Base-by-base conservation (phyloP, 768 basidiomycete genomes). In the Lactifluus hygrophoroides region DNA sequence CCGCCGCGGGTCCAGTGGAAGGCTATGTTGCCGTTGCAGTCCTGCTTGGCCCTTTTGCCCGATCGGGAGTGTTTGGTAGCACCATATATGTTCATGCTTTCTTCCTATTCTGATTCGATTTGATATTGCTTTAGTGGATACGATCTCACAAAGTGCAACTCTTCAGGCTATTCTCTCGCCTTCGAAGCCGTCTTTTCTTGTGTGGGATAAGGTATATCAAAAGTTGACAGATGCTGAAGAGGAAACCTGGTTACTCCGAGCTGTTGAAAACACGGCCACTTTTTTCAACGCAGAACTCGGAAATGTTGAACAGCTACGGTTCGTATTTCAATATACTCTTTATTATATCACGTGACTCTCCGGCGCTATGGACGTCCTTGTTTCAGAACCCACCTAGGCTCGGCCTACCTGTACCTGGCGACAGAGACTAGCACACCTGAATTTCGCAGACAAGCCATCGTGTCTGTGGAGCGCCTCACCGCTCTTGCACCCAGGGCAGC, bases 121-220 rank as follows among this genome's bases (percentile, higher is more conserved):
- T 54, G 43, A 59, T 37, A 45, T 19, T 64, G 66, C 45, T 60
- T 72, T 64, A 77, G 85, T 75, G 53, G 76, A 80, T 49, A 52
- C 74, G 10, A 75, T 81, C 21, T 72, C 77, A 23, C 75, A 73
- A 63, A 83, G 83, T 67, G 50, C 77, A 28, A 69, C 70, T 2
- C 61, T 81, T n/a, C 74, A 77, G 34, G 70, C 76, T 1, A 68
- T 88, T n/a, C 67, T 69, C 17, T 69, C 70, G 5, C 70, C 82
- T 0, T 50, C 79, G 23, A 96, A 92, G 67, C 88, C 91, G 0
- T 86, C 88, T 1, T 96, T 96, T 73, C 70, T 97, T 40, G 65
- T 94, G 14, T 91, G 83, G 82, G 93, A 95, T 53, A 93, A 89
- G 68, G 83, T 90, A 0, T 93, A 91, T 66, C 81, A 85, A 58